phyloP scores from a whole-genome alignment of 2,329 filamentous ascomycete species.

The Claviceps pazoutovae region DNA sequence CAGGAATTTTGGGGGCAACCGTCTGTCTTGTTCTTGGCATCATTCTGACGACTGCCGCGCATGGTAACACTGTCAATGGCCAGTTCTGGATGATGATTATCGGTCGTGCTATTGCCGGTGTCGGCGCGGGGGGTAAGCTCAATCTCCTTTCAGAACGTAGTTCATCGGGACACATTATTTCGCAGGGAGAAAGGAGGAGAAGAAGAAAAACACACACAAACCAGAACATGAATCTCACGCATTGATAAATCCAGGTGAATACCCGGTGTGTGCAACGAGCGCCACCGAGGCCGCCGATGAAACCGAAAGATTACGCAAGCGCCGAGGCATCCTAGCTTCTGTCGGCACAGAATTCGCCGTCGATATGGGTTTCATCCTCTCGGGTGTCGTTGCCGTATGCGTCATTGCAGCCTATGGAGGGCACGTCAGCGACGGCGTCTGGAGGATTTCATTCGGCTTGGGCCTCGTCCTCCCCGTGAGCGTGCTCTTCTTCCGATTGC shows the following conservation, averaged over 20 bases:
- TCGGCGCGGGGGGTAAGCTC: conserved; percentile 25
- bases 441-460: conserved; percentile 23
- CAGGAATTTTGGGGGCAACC: conserved; percentile 30
- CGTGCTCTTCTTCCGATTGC: conserved; percentile 41
- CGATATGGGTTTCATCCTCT: conserved; percentile 22
- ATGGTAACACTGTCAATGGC: conserved; percentile 26
- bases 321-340: conserved; percentile 17
- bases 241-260: conserved; percentile 13
- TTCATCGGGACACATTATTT: too few relatives aligned
- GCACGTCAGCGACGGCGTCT: conserved; percentile 14
- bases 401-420: conserved; percentile 20
- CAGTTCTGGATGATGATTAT: conserved; percentile 39
- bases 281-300: conserved; percentile 17
- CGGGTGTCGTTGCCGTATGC: conserved; percentile 29
- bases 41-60: conserved; percentile 28
- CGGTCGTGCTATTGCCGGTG: conserved; percentile 31
- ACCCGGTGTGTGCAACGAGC: conserved; percentile 15
- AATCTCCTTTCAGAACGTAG: too few relatives aligned
- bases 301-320: conserved; percentile 11
- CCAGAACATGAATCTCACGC: not conserved
- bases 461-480: conserved; percentile 25
- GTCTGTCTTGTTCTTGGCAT: conserved; percentile 31
- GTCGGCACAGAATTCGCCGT: conserved; percentile 24
- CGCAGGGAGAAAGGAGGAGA: not conserved
- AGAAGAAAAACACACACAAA: not conserved